phyloP scores from a whole-genome alignment of 73 alveolate species.

The Tetrahymena thermophila region DNA sequence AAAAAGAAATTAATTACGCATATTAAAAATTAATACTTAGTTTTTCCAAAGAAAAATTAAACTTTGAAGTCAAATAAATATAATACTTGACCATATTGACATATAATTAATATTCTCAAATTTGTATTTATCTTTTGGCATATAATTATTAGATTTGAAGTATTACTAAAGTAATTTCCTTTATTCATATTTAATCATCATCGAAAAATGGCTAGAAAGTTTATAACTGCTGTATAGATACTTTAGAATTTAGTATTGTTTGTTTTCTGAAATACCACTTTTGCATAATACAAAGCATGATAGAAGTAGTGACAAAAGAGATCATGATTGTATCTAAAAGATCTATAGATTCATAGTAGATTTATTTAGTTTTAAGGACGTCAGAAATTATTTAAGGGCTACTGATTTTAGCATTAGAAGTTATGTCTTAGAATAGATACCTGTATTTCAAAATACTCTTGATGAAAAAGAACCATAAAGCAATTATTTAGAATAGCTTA shows the following conservation, averaged over 20 bases:
- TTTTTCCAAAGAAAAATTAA: no score
- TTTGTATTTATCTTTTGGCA: background rate
- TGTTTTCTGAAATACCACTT: background rate
- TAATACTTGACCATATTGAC: no score
- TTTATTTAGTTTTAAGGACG: background rate
- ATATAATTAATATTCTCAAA: no score
- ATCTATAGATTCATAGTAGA: background rate
- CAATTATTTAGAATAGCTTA: background rate
- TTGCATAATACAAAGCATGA: background rate
- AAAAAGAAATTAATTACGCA: no score
- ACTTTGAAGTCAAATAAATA: no score
- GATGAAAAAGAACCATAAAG: background rate
- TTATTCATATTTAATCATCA: background rate
- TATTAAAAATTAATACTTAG: no score
- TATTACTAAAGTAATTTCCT: no score
- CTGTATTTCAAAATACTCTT: background rate
- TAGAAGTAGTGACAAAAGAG: background rate
- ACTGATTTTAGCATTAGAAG: background rate
- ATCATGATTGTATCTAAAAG: background rate
- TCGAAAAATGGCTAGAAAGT: background rate
- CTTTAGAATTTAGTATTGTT: background rate
- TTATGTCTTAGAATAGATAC: background rate
- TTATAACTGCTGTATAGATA: background rate
- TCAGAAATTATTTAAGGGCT: background rate
- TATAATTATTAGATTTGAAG: background rate